A percentile compares a stretch with the other conserved stretches of the same genome.
phyloP scores from a whole-genome alignment of 2,329 filamentous ascomycete species.

The Chaetomium sp. region DNA sequence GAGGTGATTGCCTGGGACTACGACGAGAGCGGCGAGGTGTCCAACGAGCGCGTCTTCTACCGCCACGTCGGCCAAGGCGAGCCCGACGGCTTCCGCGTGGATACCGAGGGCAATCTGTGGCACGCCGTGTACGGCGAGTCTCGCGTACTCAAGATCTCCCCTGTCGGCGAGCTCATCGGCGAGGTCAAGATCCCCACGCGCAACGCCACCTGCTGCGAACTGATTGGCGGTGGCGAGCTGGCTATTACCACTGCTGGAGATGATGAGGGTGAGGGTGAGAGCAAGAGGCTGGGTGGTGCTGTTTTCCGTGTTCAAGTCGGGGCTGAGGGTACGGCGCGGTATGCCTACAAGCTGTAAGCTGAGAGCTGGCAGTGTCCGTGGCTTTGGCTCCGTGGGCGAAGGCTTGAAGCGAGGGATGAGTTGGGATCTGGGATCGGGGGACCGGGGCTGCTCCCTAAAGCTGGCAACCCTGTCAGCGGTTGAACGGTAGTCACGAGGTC shows the following conservation, averaged over 20 bases:
- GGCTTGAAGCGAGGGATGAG: no score
- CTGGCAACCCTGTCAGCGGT: no score
- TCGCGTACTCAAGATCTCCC: slow-evolving; percentile 67
- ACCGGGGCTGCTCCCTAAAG: no score
- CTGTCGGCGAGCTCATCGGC: slow-evolving; percentile 63
- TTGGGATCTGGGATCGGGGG: no score
- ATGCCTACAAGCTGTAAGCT: slow-evolving; percentile 41
- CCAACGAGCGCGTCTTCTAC: slow-evolving; percentile 67
- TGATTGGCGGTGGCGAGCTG: slow-evolving; percentile 66
- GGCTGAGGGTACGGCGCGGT: slow-evolving; percentile 59
- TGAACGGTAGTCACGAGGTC: no score
- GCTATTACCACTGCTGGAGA: slow-evolving; percentile 72
- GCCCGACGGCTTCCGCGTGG: slow-evolving; percentile 81
- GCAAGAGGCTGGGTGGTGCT: slow-evolving; percentile 59
- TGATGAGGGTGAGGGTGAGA: slow-evolving; percentile 58
- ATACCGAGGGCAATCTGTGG: slow-evolving; percentile 83
- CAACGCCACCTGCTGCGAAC: slow-evolving; percentile 74
- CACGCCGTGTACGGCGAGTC: slow-evolving; percentile 75
- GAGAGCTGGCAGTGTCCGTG: not conserved
- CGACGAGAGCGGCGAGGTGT: slow-evolving; percentile 58
- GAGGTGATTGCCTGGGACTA: slow-evolving; percentile 73
- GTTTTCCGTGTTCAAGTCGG: slow-evolving; percentile 75
- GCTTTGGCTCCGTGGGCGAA: no score
- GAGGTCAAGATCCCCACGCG: slow-evolving; percentile 70
- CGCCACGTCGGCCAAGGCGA: slow-evolving; percentile 57